Evolutionary conservation across 768 basidiomycete species (phyloP).

Genomic region (Kondoa subrosea): DNA sequence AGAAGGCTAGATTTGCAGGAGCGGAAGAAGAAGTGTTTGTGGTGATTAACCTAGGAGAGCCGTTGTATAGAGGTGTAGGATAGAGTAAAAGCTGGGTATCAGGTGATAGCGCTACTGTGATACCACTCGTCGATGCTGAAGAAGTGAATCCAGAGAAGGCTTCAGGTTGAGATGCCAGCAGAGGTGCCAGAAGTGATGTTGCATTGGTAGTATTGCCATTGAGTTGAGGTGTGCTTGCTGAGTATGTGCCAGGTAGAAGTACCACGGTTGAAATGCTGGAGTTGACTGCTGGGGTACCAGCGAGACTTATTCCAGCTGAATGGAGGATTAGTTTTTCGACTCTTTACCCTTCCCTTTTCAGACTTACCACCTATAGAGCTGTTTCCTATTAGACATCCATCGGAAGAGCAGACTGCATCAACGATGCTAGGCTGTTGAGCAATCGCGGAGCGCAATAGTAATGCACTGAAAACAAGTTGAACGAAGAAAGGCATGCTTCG

Average conservation of each 20-base stretch:
- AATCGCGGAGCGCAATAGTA: no score
- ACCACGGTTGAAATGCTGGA: slow-evolving; percentile 1
- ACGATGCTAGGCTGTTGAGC: background rate
- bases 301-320: background rate
- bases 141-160: slow-evolving; percentile 39
- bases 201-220: slow-evolving; percentile 1
- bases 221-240: slow-evolving; percentile 13
- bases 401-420: background rate
- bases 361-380: background rate
- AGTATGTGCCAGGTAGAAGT: slow-evolving; percentile 23
- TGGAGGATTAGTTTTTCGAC: background rate
- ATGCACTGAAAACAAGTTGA: no score
- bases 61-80: slow-evolving; percentile 47
- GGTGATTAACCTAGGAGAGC: slow-evolving; percentile 44
- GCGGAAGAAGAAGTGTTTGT: slow-evolving; percentile 37
- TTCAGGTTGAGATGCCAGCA: background rate
- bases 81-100: slow-evolving; percentile 54
- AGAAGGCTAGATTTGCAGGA: slow-evolving; percentile 16
- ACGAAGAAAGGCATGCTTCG: no score
- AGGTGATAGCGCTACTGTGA: slow-evolving; percentile 43
- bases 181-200: slow-evolving; percentile 7
- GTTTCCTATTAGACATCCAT: background rate
- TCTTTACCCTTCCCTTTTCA: background rate
- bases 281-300: background rate
- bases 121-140: slow-evolving; percentile 29